Conservation (phyloP, 352 stramenopile species). For the Phytophthora colocasiae region DNA sequence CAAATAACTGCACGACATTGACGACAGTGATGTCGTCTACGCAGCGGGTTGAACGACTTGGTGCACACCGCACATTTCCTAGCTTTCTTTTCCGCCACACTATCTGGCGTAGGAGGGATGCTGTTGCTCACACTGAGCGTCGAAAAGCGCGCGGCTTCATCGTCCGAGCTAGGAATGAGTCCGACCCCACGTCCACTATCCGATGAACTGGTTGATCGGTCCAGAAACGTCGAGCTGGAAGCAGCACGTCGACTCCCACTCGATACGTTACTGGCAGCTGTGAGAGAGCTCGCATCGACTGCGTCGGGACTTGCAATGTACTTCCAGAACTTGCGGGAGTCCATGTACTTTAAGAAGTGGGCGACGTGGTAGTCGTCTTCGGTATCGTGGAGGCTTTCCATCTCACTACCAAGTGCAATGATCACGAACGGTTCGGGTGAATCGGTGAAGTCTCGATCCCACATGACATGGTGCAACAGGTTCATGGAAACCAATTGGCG, state of each 20-base stretch:
- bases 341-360: conserved; percentile 85
- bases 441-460: conserved; percentile 87
- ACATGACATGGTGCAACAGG: conserved; percentile 85
- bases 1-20: conserved; percentile 70
- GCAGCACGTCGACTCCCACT: conserved; percentile 31
- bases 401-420: conserved; percentile 58
- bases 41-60: conserved; percentile 86
- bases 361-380: conserved; percentile 65
- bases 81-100: conserved; percentile 49
- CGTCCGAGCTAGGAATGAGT: conserved; percentile 15
- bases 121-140: conserved; percentile 26
- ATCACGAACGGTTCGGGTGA: conserved; percentile 80
- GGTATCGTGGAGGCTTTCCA: conserved; percentile 2
- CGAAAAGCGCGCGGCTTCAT: conserved; percentile 27
- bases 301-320: conserved; percentile 54
- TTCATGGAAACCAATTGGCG: conserved; percentile 83
- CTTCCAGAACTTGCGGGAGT: conserved; percentile 85
- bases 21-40: conserved; percentile 75
- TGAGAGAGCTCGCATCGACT: conserved; percentile 30
- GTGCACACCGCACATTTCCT: conserved; percentile 81
- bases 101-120: conserved; percentile 7
- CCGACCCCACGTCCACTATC: conserved; percentile 25
- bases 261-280: conserved; percentile 32
- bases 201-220: conserved; percentile 32
- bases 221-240: conserved; percentile 18